Evolutionary conservation across 2,329 filamentous ascomycete genomes (phyloP).

Genomic region (Penicillium verrucosum): DNA sequence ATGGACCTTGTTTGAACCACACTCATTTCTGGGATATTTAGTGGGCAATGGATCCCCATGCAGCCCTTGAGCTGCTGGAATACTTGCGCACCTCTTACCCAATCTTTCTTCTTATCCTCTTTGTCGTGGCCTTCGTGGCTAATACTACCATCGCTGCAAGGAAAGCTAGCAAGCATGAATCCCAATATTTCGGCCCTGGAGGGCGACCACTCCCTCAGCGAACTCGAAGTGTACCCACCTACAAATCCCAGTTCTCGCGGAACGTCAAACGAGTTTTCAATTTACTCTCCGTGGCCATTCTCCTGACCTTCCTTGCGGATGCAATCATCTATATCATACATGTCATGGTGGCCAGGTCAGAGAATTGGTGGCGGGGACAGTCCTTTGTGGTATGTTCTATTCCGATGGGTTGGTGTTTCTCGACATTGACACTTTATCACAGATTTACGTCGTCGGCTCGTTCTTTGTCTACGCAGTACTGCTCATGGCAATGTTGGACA

Average conservation of each 20-base stretch:
- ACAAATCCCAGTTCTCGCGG: constrained; percentile 58
- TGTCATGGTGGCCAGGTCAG: constrained; percentile 62
- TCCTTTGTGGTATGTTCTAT: constrained; percentile 63
- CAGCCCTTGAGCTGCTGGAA: constrained; percentile 44
- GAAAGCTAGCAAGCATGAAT: constrained; percentile 47
- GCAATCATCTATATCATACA: constrained; percentile 70
- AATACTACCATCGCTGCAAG: constrained; percentile 58
- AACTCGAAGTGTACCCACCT: constrained; percentile 49
- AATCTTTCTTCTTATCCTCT: constrained; percentile 62
- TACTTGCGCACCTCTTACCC: constrained; percentile 60
- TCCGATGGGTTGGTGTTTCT: background rate
- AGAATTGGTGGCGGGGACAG: constrained; percentile 80
- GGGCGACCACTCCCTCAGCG: constrained; percentile 80
- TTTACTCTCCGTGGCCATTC: constrained; percentile 67
- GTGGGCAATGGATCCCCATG: constrained; percentile 35
- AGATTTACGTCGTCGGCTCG: constrained; percentile 83
- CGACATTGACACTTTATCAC: constrained; percentile 14
- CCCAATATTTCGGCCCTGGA: constrained; percentile 68
- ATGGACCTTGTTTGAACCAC: constrained; percentile 32
- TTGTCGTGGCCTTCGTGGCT: constrained; percentile 59
- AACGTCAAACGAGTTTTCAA: constrained; percentile 69
- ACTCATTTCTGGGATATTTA: constrained; percentile 1
- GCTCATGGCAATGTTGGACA: constrained; percentile 81
- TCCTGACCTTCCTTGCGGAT: constrained; percentile 73
- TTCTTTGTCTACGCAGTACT: constrained; percentile 86